These are phyloP conservation scores for Pisolithus albus DNA, from an alignment of 768 basidiomycete species.

Conservation along the genomic window DNA sequence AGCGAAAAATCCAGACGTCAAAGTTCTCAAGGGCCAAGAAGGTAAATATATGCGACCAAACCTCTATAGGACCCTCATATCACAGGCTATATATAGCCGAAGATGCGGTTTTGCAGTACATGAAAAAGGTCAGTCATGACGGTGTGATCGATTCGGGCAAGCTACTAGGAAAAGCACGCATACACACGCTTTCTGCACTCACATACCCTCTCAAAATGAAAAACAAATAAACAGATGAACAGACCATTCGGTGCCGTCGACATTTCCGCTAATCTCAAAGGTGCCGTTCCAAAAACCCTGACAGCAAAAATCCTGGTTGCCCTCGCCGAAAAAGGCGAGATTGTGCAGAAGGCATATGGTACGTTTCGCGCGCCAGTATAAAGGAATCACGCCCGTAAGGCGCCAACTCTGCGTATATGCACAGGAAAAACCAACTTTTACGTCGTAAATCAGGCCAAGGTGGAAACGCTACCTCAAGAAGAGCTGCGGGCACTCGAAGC, in stretches of 20 bases:
- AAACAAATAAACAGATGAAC: constrained; percentile 58
- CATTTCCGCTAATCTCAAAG: constrained; percentile 85
- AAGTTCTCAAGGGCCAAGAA: constrained; percentile 71
- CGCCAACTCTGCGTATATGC: neutral
- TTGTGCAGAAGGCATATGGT: constrained; percentile 84
- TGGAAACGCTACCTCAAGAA: constrained; percentile 57
- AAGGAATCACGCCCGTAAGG: neutral
- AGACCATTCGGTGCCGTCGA: constrained; percentile 92
- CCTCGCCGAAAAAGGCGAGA: constrained; percentile 78
- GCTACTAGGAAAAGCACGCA: neutral
- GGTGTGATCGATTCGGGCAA: neutral
- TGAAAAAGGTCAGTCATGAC: constrained; percentile 51
- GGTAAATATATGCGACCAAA: constrained; percentile 28
- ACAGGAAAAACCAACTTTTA: constrained; percentile 83
- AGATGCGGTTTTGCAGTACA: constrained; percentile 68
- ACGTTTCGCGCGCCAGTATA: constrained; percentile 14
- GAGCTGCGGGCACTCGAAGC: constrained; percentile 54
- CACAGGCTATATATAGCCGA: constrained; percentile 43
- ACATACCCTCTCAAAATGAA: neutral
- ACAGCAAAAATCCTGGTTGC: constrained; percentile 78
- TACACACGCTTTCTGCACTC: constrained; percentile 4
- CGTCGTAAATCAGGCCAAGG: constrained; percentile 72
- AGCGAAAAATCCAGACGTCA: constrained; percentile 43
- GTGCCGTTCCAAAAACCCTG: constrained; percentile 75
- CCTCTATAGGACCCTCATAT: neutral